phyloP scores from a whole-genome alignment of 1,284 basidiomycete species.

The Wallemia hederae region DNA sequence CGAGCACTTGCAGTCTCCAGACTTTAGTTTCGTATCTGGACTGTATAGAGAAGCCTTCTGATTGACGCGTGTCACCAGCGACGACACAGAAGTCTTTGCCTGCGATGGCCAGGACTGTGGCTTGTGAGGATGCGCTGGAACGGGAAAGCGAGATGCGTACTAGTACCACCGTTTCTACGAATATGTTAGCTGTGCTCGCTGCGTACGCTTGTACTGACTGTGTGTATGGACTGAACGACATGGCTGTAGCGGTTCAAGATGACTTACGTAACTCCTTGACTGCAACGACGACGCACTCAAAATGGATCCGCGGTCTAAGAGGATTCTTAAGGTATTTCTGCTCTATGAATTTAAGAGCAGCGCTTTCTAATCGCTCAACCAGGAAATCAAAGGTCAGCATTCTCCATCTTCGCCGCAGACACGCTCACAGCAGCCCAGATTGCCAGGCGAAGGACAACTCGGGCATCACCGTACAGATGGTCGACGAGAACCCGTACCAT shows the following conservation, averaged over 20 bases:
- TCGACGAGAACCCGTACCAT: constrained; percentile 65
- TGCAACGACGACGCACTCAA: neutral
- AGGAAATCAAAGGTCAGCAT: constrained; percentile 1
- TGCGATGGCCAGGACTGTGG: constrained; percentile 70
- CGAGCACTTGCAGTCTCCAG: constrained; percentile 34
- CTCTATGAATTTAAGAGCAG: neutral
- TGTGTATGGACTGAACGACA: neutral
- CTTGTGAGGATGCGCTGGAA: no score
- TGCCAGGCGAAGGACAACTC: neutral
- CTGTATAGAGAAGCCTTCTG: constrained; percentile 78
- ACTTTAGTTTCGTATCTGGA: constrained; percentile 83
- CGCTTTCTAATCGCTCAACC: neutral
- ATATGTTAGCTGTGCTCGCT: neutral
- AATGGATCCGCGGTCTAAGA: neutral
- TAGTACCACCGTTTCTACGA: neutral
- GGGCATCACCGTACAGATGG: constrained; percentile 15
- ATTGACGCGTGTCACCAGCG: constrained; percentile 79
- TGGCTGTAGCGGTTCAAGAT: neutral
- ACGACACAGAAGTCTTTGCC: constrained; percentile 72
- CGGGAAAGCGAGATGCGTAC: neutral
- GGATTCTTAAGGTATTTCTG: neutral
- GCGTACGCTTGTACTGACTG: neutral
- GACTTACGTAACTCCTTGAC: neutral
- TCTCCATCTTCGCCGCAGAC: neutral
- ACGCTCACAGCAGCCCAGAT: neutral